These are phyloP conservation scores for Paxillus rubicundulus DNA, from an alignment of 768 basidiomycete species.

Conservation along the genomic window DNA sequence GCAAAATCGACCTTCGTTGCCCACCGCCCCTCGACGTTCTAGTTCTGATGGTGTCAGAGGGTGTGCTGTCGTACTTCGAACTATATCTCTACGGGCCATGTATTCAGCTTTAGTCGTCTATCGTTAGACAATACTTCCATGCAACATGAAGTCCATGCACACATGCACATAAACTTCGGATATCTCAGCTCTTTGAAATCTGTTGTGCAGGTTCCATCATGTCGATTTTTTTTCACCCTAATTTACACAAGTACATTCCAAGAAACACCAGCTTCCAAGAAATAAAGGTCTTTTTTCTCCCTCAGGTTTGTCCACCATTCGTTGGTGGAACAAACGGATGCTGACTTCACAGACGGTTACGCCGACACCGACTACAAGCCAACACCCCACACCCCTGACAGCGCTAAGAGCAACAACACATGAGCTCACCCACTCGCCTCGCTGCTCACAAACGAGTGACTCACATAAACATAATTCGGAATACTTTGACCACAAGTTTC, in stretches of 20 bases:
- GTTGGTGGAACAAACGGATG: too few species aligned
- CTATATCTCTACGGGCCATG: constrained; percentile 8
- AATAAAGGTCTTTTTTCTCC: too few species aligned
- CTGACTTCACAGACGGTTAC: constrained; percentile 32
- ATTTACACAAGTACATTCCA: neutral
- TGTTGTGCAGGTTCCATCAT: too few species aligned
- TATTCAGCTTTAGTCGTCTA: constrained; percentile 12
- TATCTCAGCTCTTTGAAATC: too few species aligned
- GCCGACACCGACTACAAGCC: constrained; percentile 37
- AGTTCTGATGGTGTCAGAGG: constrained; percentile 10
- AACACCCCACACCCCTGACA: constrained; percentile 34
- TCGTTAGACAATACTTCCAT: neutral
- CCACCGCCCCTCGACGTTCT: constrained; percentile 73
- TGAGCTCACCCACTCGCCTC: neutral
- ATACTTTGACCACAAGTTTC: constrained; percentile 44
- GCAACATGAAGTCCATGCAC: too few species aligned
- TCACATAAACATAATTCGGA: constrained; percentile 48
- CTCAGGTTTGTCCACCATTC: too few species aligned
- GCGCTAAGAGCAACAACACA: constrained; percentile 17
- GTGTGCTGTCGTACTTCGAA: neutral
- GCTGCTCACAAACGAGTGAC: constrained; percentile 13
- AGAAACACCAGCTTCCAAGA: too few species aligned
- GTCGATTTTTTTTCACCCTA: too few species aligned
- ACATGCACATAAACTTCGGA: too few species aligned
- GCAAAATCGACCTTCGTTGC: constrained; percentile 79